phyloP scores from a whole-genome alignment of 2,329 filamentous ascomycete species.

The Ophiostoma perfectum region DNA sequence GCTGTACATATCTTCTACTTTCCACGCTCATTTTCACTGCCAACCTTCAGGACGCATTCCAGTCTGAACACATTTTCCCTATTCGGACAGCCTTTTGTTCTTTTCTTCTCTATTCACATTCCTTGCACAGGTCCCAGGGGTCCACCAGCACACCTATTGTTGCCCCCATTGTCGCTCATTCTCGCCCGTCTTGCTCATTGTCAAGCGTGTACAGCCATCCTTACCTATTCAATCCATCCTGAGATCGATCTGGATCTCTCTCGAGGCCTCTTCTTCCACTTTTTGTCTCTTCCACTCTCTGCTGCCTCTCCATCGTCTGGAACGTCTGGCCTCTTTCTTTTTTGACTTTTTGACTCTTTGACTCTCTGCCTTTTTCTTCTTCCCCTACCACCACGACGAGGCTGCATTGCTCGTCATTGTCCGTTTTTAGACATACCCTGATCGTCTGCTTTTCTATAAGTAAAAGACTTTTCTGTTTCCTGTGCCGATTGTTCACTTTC shows the following conservation, averaged over 20 bases:
- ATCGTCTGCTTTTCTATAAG: background rate
- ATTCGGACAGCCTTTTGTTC: background rate
- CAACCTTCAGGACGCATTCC: constrained; percentile 5
- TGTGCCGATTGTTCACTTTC: background rate
- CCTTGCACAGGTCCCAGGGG: constrained; percentile 1
- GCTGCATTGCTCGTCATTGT: background rate
- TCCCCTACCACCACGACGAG: background rate
- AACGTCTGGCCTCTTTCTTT: constrained; percentile 22
- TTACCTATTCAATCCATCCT: no score
- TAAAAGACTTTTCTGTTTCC: background rate
- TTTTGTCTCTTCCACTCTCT: background rate
- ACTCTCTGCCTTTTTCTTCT: background rate
- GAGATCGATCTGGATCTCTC: background rate
- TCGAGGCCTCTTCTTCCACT: background rate
- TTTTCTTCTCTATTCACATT: constrained; percentile 14
- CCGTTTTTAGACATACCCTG: background rate
- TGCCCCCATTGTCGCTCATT: background rate
- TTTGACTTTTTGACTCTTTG: constrained; percentile 13
- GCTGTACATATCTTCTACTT: background rate
- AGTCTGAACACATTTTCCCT: background rate
- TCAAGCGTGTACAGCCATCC: background rate
- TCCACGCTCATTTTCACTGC: background rate
- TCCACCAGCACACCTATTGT: constrained; percentile 1
- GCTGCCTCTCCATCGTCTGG: constrained; percentile 20
- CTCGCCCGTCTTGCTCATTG: background rate